A percentile compares a stretch with the other conserved stretches of the same genome.
Conservation (phyloP, 129 eudicot species). For the Pulicaria dysenterica region DNA sequence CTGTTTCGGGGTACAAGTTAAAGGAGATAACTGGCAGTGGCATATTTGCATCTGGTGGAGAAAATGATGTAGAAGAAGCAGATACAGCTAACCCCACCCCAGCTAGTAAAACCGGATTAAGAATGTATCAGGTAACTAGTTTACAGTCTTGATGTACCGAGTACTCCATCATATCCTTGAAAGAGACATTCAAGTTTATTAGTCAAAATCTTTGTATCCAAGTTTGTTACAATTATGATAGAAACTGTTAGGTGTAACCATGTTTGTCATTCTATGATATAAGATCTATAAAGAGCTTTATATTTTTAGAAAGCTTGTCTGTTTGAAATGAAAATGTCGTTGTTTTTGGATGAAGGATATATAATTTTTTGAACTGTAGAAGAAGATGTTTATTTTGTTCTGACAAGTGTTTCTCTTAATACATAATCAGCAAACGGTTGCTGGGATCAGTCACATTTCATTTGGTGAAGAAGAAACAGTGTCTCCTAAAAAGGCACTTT, state of each 20-base stretch:
- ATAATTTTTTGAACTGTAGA: neutral
- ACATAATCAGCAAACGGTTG: slow-evolving; percentile 63
- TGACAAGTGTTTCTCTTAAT: slow-evolving; percentile 2
- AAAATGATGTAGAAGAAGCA: slow-evolving; percentile 46
- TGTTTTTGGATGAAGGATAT: neutral
- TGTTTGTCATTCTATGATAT: too few relatives aligned
- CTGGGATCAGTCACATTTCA: slow-evolving; percentile 89
- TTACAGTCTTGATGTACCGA: neutral
- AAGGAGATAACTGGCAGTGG: slow-evolving; percentile 90
- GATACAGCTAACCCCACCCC: slow-evolving; percentile 51
- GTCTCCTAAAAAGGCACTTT: slow-evolving; percentile 74
- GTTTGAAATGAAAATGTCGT: neutral
- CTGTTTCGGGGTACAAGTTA: slow-evolving; percentile 72
- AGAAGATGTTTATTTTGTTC: neutral
- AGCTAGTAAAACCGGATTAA: slow-evolving; percentile 70
- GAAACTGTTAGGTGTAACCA: too few relatives aligned
- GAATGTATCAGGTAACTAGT: slow-evolving; percentile 85
- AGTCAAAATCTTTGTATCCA: too few relatives aligned
- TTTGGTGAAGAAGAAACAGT: slow-evolving; percentile 81
- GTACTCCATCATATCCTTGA: too few relatives aligned
- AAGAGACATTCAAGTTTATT: too few relatives aligned
- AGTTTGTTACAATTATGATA: too few relatives aligned
- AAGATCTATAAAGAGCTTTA: too few relatives aligned
- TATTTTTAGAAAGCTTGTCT: neutral
- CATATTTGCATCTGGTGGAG: slow-evolving; percentile 61